Conservation (phyloP, 1,284 basidiomycete genomes). For the Ceratobasidium sp. region DNA sequence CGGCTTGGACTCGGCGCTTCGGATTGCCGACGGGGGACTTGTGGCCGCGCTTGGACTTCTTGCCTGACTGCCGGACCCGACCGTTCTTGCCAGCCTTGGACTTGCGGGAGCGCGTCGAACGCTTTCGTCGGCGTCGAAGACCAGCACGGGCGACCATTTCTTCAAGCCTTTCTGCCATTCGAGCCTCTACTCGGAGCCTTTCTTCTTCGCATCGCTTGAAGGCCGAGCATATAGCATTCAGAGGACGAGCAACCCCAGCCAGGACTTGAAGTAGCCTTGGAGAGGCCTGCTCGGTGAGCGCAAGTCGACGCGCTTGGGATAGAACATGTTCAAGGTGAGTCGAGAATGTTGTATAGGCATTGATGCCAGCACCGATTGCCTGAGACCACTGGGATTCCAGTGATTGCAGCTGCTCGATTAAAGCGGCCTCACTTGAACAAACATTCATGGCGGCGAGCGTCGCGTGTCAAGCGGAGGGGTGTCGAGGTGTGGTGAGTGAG, state of each 20-base stretch:
- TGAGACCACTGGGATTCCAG: not conserved
- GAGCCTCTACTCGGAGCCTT: too few relatives aligned
- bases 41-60: conserved; percentile 41
- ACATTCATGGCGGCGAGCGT: conserved; percentile 17
- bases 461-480: too few relatives aligned
- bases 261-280: not conserved
- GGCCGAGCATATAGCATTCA: not conserved
- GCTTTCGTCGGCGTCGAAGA: conserved; percentile 25
- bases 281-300: not conserved
- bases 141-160: not conserved
- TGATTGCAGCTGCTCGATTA: conserved; percentile 23
- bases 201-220: not conserved
- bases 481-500: conserved; percentile 23
- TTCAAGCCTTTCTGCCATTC: too few relatives aligned
- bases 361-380: conserved; percentile 7
- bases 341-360: conserved; percentile 8
- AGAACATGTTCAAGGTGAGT: conserved; percentile 2
- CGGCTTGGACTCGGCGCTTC: conserved; percentile 34
- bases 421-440: not conserved
- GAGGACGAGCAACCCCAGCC: not conserved
- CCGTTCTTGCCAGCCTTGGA: conserved; percentile 41
- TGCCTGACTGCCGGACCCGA: conserved; percentile 29
- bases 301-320: not conserved
- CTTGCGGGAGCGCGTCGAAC: conserved; percentile 28
- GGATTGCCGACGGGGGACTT: conserved; percentile 42